Percentiles rank a stretch among this genome's conserved stretches.
phyloP scores from a whole-genome alignment of 805 yeast genomes.

The Cyberlindnera meyerae region DNA sequence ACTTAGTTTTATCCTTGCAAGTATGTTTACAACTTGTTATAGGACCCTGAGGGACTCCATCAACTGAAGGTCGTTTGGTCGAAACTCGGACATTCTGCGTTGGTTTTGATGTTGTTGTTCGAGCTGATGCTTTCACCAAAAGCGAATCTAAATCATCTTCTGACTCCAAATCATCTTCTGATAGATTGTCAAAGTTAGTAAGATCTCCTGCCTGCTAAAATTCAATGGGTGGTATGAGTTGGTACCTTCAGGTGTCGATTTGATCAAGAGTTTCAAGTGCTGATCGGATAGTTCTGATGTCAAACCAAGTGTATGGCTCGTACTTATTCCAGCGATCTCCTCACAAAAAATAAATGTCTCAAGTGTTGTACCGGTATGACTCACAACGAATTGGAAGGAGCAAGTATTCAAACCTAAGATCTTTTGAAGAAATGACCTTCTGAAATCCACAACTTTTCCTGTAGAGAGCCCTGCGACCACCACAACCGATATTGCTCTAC shows the following conservation, averaged over 20 bases:
- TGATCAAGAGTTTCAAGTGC: not conserved
- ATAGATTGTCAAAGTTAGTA: conserved; percentile 10
- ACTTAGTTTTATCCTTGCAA: conserved; percentile 34
- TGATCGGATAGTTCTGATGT: not conserved
- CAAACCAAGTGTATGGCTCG: conserved; percentile 7
- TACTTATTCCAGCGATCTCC: conserved; percentile 32
- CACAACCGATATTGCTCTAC: conserved; percentile 28
- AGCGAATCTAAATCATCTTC: conserved; percentile 29
- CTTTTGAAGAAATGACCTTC: conserved; percentile 32
- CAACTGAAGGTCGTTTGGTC: no score
- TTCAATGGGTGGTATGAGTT: not conserved
- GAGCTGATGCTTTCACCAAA: conserved; percentile 23
- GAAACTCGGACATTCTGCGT: no score
- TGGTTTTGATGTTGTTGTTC: no score
- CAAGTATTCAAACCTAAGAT: conserved; percentile 26
- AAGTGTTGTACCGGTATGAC: conserved; percentile 20
- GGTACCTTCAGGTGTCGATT: not conserved
- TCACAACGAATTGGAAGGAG: conserved; percentile 22
- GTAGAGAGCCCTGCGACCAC: conserved; percentile 27
- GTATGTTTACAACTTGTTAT: conserved; percentile 42
- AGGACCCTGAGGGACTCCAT: no score
- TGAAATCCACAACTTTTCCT: conserved; percentile 40
- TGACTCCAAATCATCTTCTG: conserved; percentile 18
- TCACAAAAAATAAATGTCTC: conserved; percentile 33
- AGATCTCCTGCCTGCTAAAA: not conserved